Base-by-base conservation (phyloP, 495 filamentous ascomycete genomes). In the Daldinia childiae region DNA sequence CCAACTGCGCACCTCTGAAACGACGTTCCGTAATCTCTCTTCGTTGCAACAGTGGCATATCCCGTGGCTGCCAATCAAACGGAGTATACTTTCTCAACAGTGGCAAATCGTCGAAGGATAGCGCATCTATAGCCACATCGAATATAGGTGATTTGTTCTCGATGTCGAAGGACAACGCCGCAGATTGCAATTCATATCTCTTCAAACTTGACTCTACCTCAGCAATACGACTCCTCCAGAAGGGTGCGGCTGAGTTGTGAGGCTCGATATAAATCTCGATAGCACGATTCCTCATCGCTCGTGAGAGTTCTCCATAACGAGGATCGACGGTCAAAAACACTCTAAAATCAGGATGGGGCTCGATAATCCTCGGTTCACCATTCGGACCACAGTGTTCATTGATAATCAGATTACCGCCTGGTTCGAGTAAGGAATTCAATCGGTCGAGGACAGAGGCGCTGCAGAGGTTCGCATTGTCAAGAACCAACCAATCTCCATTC, bases 381-480 rank as follows among this genome's bases (percentile, higher is more conserved):
- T 95, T 89, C 19, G 89, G 86, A 34, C 87, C 90, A 62, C 90
- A 90, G 78, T 98, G 94, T 74, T 98, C 96, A 71, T 97, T 97
- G 69, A 99, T 90, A 73, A 90, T 92, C 19, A 99, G 83, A 58
- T 87, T 86, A 8, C 96, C 96, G 74, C 94, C 91, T 1, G 92
- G 92, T 78, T 99, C 96, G 1, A 97, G 90, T 38, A 99, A 81
- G 0, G 96, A 97, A 76, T 99, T 99, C 70, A 99, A 79, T 73
- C 96, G 86, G 77, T 99, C 96, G 2, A 99, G 88, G 11, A 98
- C 95, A 4, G 95, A 97, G 5, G 95, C 88, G 72, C 90, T 97
- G 78, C 96, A 99, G 15, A 98, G 84, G 74, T 99, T 99, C 57
- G 96, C 95, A 81, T 98, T 97, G 77, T 98, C 95, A 17, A 99